These are phyloP conservation scores for Capsella bursapastoris DNA, from an alignment of 345 rosid genomes.

Conservation along the genomic window DNA sequence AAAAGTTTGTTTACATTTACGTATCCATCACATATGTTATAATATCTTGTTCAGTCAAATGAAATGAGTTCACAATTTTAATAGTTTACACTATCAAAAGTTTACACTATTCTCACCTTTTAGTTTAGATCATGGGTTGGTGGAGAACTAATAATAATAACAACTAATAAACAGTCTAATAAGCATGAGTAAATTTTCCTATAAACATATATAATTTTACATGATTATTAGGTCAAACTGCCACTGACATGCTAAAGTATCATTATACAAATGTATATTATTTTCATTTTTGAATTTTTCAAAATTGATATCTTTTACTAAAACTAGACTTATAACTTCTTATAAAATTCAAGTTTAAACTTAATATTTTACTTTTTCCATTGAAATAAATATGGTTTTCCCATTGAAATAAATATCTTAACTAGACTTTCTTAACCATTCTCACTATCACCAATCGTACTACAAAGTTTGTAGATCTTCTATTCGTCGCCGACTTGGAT, in stretches of 20 bases:
- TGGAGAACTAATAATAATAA: conserved; percentile 3
- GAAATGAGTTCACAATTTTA: too few species aligned
- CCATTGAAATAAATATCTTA: too few species aligned
- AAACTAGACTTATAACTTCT: neutral
- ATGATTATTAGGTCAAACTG: conserved; percentile 11
- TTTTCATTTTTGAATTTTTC: too few species aligned
- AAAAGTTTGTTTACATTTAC: too few species aligned
- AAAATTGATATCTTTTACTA: neutral
- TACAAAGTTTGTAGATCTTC: too few species aligned
- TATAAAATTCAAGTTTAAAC: neutral
- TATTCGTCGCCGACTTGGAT: too few species aligned
- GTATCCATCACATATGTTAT: too few species aligned
- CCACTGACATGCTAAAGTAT: conserved; percentile 24
- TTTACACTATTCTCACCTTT: neutral
- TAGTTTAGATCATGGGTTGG: conserved; percentile 29
- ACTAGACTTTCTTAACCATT: too few species aligned
- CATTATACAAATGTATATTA: neutral
- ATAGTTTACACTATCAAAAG: too few species aligned
- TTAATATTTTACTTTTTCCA: neutral
- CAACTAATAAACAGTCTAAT: neutral
- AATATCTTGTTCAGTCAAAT: too few species aligned
- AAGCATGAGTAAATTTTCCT: neutral
- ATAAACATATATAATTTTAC: neutral
- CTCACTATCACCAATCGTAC: too few species aligned
- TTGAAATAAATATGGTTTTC: too few species aligned